Conservation (phyloP, 2,329 filamentous ascomycete species). For the Alternaria consortialis region DNA sequence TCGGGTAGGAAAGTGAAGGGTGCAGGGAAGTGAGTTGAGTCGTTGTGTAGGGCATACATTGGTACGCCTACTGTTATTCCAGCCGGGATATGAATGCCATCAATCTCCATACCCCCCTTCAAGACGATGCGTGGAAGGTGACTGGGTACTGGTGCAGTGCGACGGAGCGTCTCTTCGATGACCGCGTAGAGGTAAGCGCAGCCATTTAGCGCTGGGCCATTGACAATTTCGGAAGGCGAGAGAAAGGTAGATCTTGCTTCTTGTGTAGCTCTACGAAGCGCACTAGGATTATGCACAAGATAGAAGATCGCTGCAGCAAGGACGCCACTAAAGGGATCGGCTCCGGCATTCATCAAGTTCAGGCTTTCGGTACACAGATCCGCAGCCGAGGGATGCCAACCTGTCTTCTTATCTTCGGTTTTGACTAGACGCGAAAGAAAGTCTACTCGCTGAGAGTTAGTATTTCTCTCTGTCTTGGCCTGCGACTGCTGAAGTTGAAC, state of each 20-base stretch:
- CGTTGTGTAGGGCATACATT: conserved; percentile 35
- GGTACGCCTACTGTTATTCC: conserved; percentile 37
- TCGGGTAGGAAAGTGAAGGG: conserved; percentile 33
- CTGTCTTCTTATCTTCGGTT: conserved; percentile 53
- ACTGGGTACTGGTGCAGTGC: conserved; percentile 35
- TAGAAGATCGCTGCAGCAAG: conserved; percentile 50
- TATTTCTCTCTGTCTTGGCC: conserved; percentile 14
- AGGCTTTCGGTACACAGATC: conserved; percentile 57
- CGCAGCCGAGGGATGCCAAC: conserved; percentile 44
- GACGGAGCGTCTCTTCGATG: conserved; percentile 47
- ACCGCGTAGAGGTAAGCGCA: conserved; percentile 43
- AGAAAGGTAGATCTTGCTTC: conserved; percentile 36
- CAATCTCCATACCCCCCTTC: conserved; percentile 35
- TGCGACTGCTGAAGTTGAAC: conserved; percentile 12
- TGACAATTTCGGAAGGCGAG: conserved; percentile 30
- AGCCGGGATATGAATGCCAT: conserved; percentile 29
- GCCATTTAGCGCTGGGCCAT: conserved; percentile 27
- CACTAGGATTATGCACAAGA: conserved; percentile 46
- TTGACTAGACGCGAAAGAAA: conserved; percentile 54
- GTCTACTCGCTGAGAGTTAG: conserved; percentile 42
- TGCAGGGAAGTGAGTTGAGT: conserved; percentile 22
- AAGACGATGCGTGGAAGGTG: conserved; percentile 40
- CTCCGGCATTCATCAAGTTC: conserved; percentile 56
- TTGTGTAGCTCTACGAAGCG: conserved; percentile 28
- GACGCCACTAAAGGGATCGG: conserved; percentile 50